A percentile compares a stretch with the other conserved stretches of the same genome.
phyloP scores from a whole-genome alignment of 345 rosid species.

The Schrenkiella parvula region DNA sequence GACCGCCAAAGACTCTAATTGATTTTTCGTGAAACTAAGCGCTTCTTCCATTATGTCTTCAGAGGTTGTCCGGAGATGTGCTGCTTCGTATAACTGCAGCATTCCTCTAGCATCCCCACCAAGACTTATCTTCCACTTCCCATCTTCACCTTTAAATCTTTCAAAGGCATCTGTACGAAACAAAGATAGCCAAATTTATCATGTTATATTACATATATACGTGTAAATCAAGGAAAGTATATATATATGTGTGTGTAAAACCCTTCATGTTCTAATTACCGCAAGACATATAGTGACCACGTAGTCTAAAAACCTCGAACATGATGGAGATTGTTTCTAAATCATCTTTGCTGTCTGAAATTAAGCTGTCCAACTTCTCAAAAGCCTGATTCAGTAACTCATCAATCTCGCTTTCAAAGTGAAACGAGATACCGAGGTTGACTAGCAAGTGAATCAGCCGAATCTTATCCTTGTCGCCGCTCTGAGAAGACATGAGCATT shows the following conservation, averaged over 20 bases:
- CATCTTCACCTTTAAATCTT: not conserved
- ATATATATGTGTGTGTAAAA: too few relatives aligned
- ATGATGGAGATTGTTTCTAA: constrained; percentile 9
- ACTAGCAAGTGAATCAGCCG: constrained; percentile 1
- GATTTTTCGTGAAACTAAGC: not conserved
- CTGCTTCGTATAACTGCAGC: not conserved
- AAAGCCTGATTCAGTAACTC: constrained; percentile 5
- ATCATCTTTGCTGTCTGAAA: not conserved
- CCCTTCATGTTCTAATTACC: not conserved
- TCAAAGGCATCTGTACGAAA: not conserved
- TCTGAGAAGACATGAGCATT: not conserved
- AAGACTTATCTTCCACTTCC: too few relatives aligned
- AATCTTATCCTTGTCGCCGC: not conserved
- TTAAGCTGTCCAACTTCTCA: not conserved
- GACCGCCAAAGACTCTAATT: not conserved
- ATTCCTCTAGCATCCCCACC: not conserved
- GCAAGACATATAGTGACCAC: not conserved
- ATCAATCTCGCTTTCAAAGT: constrained; percentile 10
- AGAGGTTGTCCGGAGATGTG: not conserved
- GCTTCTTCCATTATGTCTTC: constrained; percentile 4
- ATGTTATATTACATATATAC: too few relatives aligned
- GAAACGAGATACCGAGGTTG: not conserved
- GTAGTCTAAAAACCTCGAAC: constrained; percentile 12
- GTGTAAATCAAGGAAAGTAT: not conserved
- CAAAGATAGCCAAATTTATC: not conserved